Conservation (phyloP, 805 yeast genomes). For the Metschnikowia proteae region DNA sequence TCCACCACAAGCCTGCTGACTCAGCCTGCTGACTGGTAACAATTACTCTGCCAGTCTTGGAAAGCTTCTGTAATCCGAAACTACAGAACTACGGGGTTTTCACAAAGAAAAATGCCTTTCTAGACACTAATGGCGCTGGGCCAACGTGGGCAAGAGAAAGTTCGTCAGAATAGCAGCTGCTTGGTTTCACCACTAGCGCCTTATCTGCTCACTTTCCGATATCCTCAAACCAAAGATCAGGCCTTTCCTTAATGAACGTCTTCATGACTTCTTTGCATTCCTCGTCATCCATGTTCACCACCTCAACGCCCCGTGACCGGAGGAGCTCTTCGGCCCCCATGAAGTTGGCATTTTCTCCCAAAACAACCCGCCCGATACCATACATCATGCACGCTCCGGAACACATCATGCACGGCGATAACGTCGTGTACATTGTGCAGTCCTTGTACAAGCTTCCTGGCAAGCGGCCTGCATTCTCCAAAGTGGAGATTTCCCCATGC, state of each 20-base stretch:
- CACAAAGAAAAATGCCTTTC: too few species aligned
- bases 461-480: slow-evolving; percentile 88
- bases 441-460: slow-evolving; percentile 74
- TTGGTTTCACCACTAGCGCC: too few species aligned
- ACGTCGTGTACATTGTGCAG: slow-evolving; percentile 87
- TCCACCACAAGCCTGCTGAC: too few species aligned
- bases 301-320: slow-evolving; percentile 62
- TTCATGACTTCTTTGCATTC: slow-evolving; percentile 71
- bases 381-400: slow-evolving; percentile 89
- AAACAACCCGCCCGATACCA: slow-evolving; percentile 80
- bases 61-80: too few species aligned
- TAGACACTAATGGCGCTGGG: too few species aligned
- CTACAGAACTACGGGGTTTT: too few species aligned
- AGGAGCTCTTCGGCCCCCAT: slow-evolving; percentile 80
- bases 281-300: slow-evolving; percentile 55
- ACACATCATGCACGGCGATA: slow-evolving; percentile 95
- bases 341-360: slow-evolving; percentile 85
- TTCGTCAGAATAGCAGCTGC: too few species aligned
- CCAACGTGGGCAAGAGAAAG: too few species aligned
- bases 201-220: slow-evolving; percentile 47
- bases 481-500: slow-evolving; percentile 88
- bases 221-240: slow-evolving; percentile 79
- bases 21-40: too few species aligned
- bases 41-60: too few species aligned
- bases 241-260: slow-evolving; percentile 71